These are phyloP conservation scores for Penicillium sp. DNA, from an alignment of 2,329 filamentous ascomycete species.

Conservation along the genomic window DNA sequence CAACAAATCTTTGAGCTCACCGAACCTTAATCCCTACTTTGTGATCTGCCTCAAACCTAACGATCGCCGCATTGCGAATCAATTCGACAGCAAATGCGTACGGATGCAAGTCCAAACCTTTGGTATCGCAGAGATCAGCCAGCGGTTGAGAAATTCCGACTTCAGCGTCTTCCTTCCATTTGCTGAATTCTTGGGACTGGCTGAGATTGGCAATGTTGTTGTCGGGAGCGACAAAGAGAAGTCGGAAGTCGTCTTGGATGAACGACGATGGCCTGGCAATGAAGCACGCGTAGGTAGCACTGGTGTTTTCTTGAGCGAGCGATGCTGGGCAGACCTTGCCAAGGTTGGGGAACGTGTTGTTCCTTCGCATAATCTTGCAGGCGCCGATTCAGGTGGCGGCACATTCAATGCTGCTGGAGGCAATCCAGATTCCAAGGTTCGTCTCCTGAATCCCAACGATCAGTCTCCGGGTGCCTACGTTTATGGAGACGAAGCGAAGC, in stretches of 20 bases:
- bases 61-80: conserved; percentile 93
- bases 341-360: conserved; percentile 65
- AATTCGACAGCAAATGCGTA: conserved; percentile 98
- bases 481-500: conserved; percentile 73
- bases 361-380: conserved; percentile 60
- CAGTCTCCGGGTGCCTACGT: conserved; percentile 60
- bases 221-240: conserved; percentile 93
- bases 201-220: conserved; percentile 78
- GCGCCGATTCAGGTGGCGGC: conserved; percentile 59
- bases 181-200: conserved; percentile 86
- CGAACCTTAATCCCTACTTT: conserved; percentile 90
- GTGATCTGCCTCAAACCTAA: conserved; percentile 98
- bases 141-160: conserved; percentile 86
- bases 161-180: conserved; percentile 96
- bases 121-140: conserved; percentile 95
- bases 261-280: conserved; percentile 87
- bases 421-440: conserved; percentile 54
- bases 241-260: conserved; percentile 85
- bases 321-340: conserved; percentile 90
- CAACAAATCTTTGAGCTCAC: conserved; percentile 77
- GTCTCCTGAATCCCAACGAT: conserved; percentile 51
- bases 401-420: conserved; percentile 55
- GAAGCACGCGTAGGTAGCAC: conserved; percentile 89
- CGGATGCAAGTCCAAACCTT: conserved; percentile 92
- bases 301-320: conserved; percentile 91